phyloP scores from a whole-genome alignment of 2,329 filamentous ascomycete genomes.

The Paraconiothyrium sp. region DNA sequence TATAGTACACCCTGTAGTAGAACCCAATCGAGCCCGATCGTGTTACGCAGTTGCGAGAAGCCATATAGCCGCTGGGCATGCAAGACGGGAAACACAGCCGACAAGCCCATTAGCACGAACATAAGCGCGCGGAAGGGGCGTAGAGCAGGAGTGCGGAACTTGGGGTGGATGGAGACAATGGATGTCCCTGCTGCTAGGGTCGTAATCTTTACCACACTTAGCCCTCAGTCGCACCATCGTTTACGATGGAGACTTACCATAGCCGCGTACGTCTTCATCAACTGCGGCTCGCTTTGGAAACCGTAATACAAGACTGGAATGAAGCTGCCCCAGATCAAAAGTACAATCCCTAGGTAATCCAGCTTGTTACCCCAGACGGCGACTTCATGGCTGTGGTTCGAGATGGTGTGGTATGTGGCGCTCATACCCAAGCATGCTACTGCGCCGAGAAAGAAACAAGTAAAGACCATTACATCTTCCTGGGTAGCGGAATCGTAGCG shows the following conservation, averaged over 20 bases:
- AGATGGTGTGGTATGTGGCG: slow-evolving; percentile 82
- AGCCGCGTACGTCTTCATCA: slow-evolving; percentile 77
- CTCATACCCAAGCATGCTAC: slow-evolving; percentile 58
- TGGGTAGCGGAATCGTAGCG: slow-evolving; percentile 46
- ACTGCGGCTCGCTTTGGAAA: slow-evolving; percentile 67
- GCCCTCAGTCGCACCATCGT: not conserved
- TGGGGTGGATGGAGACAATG: slow-evolving; percentile 78
- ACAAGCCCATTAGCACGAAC: slow-evolving; percentile 88
- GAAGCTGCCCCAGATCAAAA: slow-evolving; percentile 90
- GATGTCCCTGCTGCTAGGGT: slow-evolving; percentile 80
- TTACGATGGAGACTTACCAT: slow-evolving; percentile 62
- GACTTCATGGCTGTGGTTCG: slow-evolving; percentile 82
- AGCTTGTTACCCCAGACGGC: slow-evolving; percentile 88
- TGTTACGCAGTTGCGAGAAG: slow-evolving; percentile 68
- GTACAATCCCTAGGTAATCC: slow-evolving; percentile 94
- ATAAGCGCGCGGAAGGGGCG: slow-evolving; percentile 86
- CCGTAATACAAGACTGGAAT: slow-evolving; percentile 77
- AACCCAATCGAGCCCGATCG: slow-evolving; percentile 84
- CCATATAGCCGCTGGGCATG: slow-evolving; percentile 79
- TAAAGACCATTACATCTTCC: slow-evolving; percentile 50
- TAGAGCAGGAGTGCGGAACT: slow-evolving; percentile 84
- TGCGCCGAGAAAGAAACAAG: slow-evolving; percentile 53
- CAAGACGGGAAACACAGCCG: slow-evolving; percentile 82
- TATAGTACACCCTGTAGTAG: slow-evolving; percentile 84
- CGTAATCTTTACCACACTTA: slow-evolving; percentile 68